A percentile compares a stretch with the other conserved stretches of the same genome.
Conservation (phyloP, 495 filamentous ascomycete genomes). For the Hyaloscypha variabilis region DNA sequence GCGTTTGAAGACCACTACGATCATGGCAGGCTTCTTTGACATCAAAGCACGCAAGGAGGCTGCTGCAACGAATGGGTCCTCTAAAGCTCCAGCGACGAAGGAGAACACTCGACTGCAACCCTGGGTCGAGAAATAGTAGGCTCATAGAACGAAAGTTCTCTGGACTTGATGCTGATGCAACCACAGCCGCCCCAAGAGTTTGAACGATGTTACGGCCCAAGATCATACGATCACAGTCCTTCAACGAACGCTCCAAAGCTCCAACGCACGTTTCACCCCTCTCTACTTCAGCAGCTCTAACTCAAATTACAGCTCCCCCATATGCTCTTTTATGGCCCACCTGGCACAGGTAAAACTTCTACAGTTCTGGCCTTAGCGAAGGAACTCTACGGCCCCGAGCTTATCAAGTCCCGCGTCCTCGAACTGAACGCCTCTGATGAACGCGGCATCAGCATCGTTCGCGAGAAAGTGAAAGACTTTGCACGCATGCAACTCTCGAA, state of each 20-base stretch:
- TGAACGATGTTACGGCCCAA: slow-evolving; percentile 95
- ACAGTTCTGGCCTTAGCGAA: slow-evolving; percentile 95
- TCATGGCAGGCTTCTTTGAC: slow-evolving; percentile 74
- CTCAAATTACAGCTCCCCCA: slow-evolving; percentile 74
- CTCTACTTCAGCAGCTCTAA: slow-evolving; percentile 3
- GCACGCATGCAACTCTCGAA: slow-evolving; percentile 92
- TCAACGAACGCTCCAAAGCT: slow-evolving; percentile 88
- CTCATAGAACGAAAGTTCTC: slow-evolving; percentile 35
- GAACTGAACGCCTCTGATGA: slow-evolving; percentile 99
- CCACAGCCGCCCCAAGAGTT: slow-evolving; percentile 82
- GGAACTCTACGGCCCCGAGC: slow-evolving; percentile 94
- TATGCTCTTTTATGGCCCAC: slow-evolving; percentile 99
- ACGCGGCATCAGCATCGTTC: slow-evolving; percentile 93
- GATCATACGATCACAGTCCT: slow-evolving; percentile 95
- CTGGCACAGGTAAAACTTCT: slow-evolving; percentile 98
- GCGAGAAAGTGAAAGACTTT: slow-evolving; percentile 99
- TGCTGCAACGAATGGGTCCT: slow-evolving; percentile 56
- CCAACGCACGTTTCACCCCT: slow-evolving; percentile 62
- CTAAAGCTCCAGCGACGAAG: slow-evolving; percentile 59
- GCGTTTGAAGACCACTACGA: background rate
- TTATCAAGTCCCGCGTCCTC: slow-evolving; percentile 91
- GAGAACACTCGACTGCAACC: slow-evolving; percentile 74
- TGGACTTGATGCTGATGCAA: slow-evolving; percentile 11
- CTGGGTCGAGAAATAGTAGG: slow-evolving; percentile 99
- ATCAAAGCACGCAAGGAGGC: slow-evolving; percentile 89